Percentiles rank a stretch among this genome's conserved stretches.
Evolutionary conservation across 1,139 yeast genomes (phyloP).

Genomic region (Protomyces inouyei): DNA sequence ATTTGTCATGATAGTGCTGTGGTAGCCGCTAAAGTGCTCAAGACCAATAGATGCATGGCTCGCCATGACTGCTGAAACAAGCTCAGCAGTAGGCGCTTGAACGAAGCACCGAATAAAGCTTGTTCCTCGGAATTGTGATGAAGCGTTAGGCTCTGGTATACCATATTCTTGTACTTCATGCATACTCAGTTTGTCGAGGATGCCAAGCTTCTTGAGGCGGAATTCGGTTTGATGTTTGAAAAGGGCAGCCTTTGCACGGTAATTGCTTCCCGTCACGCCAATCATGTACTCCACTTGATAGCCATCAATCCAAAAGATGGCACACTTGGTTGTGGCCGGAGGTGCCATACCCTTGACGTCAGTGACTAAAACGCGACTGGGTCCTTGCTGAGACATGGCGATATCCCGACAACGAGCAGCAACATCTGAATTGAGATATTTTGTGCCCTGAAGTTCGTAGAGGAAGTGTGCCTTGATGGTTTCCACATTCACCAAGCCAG

Average conservation of each 20-base stretch:
- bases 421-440: conserved; percentile 34
- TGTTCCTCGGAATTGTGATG: conserved; percentile 23
- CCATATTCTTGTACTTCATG: conserved; percentile 20
- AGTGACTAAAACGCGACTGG: conserved; percentile 30
- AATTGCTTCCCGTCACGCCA: conserved; percentile 16
- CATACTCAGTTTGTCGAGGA: conserved; percentile 5
- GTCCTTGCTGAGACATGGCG: conserved; percentile 28
- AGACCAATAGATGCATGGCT: conserved; percentile 11
- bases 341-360: conserved; percentile 34
- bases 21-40: conserved; percentile 21
- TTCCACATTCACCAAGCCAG: conserved; percentile 34
- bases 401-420: conserved; percentile 30
- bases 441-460: conserved; percentile 35
- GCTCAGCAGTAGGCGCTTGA: conserved; percentile 19
- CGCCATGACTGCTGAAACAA: conserved; percentile 8
- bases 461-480: conserved; percentile 32
- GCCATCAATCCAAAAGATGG: conserved; percentile 33
- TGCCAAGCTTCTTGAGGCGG: conserved; percentile 9
- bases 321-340: conserved; percentile 34
- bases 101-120: conserved; percentile 16
- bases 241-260: conserved; percentile 4
- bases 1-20: conserved; percentile 18
- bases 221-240: conserved; percentile 9
- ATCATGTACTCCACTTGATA: conserved; percentile 30
- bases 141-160: conserved; percentile 5